phyloP scores from a whole-genome alignment of 345 rosid genomes.

The Ceriops decandra region DNA sequence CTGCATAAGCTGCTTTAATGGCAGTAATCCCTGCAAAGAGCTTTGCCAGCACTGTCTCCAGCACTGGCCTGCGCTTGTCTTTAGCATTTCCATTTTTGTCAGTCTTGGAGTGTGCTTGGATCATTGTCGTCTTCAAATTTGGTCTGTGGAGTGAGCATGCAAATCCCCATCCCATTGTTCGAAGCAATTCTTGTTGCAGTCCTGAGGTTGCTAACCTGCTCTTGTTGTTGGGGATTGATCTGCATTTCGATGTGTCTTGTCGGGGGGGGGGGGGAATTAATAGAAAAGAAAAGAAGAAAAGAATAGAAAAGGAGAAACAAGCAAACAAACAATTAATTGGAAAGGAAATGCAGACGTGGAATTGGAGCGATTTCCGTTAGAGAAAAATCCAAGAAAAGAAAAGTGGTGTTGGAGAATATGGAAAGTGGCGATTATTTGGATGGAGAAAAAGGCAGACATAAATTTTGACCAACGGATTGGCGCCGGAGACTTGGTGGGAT shows the following conservation, averaged over 20 bases:
- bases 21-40: conserved; percentile 72
- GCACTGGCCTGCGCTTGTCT: conserved; percentile 45
- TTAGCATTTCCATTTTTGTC: conserved; percentile 17
- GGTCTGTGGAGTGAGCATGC: conserved; percentile 53
- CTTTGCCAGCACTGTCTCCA: conserved; percentile 73
- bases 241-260: conserved; percentile 63
- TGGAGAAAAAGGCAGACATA: conserved; percentile 25
- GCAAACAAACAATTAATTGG: background rate
- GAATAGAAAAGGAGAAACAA: too few species aligned
- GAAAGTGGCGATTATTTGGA: conserved; percentile 19
- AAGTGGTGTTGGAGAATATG: conserved; percentile 3
- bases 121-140: conserved; percentile 36
- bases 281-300: background rate
- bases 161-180: conserved; percentile 65
- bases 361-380: conserved; percentile 5
- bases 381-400: conserved; percentile 3
- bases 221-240: conserved; percentile 36
- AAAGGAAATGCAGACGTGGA: conserved; percentile 6
- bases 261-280: background rate
- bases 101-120: background rate
- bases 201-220: conserved; percentile 51
- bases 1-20: conserved; percentile 89
- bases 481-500: conserved; percentile 24
- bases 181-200: conserved; percentile 47
- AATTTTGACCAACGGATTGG: conserved; percentile 40